Base-by-base conservation (phyloP, 2,329 filamentous ascomycete species). In the Podosphaera xanthii region DNA sequence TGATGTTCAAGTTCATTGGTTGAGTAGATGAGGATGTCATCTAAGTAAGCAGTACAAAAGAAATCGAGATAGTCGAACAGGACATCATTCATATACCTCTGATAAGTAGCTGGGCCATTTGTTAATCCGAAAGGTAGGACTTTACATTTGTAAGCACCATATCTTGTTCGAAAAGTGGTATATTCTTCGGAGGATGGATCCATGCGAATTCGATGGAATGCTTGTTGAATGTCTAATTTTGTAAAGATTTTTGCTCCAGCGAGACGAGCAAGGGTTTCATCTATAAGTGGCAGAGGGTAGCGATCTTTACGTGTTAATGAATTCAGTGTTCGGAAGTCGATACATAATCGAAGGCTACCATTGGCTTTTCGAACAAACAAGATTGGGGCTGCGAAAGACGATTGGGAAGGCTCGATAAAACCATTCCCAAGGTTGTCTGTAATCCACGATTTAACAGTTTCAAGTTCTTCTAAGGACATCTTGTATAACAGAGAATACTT, bases 141-240 rank as follows among this genome's bases (percentile, higher is more conserved):
- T 22, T 22, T 22, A 22, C 22, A 22, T 50, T 55, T 55, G 8
- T 55, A 55, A 55, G n/a, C 31, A 5, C 33, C 9, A 38, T 55
- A 55, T 31, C 52, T n/a, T 14, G 31, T 35, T 55, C 52, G 7
- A 9, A 55, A 55, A 5, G 52, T 35, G 22, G 52, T 55, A 14
- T 35, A 55, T 12, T 55, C 52, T 36, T 55, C 52, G 10, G 52
- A 55, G 9, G 31, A 8, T 6, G 52, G 52, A 55, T 55, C 30
- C 52, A 59, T 56, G 2, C 58, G 36, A 14, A 56, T 59, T 22
- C 58, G 34, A 40, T 55, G 22, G 30, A 56, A 56, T 7, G 58
- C 38, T 35, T 55, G n/a, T 14, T 7, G 9, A 50, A 50, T 50
- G 48, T 50, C 48, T 12, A 50, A 30, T 50, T 50, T 50, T 30